phyloP scores from a whole-genome alignment of 2,329 filamentous ascomycete species.

The Teratosphaeriaceae sp. region DNA sequence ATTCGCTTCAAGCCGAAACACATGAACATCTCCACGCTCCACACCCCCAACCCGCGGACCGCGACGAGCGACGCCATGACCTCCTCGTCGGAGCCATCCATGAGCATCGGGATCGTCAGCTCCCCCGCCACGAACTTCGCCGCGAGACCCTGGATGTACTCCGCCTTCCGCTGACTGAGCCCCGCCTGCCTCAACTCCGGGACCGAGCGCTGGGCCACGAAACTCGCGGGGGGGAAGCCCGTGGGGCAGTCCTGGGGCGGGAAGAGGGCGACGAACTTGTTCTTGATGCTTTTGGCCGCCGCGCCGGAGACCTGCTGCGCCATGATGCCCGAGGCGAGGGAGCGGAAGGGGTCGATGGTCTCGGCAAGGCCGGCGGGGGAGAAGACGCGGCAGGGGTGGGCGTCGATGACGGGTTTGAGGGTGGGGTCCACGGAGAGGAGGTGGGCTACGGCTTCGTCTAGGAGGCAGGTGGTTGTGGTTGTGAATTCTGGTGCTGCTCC shows the following conservation, averaged over 20 bases:
- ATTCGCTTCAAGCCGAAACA: conserved; percentile 90
- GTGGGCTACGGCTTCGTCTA: conserved; percentile 69
- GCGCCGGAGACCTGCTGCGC: conserved; percentile 94
- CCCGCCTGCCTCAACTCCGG: conserved; percentile 73
- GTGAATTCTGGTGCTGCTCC: conserved; percentile 30
- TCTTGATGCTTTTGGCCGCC: conserved; percentile 82
- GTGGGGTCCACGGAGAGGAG: conserved; percentile 66
- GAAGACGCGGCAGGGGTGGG: conserved; percentile 72
- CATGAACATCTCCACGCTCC: conserved; percentile 98
- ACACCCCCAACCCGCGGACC: conserved; percentile 77
- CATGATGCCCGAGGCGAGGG: conserved; percentile 79
- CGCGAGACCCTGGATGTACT: conserved; percentile 84
- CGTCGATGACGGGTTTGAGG: conserved; percentile 64
- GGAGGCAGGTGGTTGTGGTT: conserved; percentile 53
- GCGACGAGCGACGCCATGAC: conserved; percentile 75
- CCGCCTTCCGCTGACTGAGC: conserved; percentile 88
- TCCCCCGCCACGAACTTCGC: conserved; percentile 72
- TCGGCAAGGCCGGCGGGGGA: conserved; percentile 76
- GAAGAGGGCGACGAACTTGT: conserved; percentile 75
- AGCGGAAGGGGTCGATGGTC: conserved; percentile 80
- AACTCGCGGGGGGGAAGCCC: conserved; percentile 67
- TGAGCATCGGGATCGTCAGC: conserved; percentile 67
- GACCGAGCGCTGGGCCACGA: conserved; percentile 60
- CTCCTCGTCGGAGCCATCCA: conserved; percentile 76
- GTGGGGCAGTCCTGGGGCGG: conserved; percentile 22